Percentiles rank a stretch among this genome's conserved stretches.
These are phyloP conservation scores for Rhynchosporium secalis DNA, from an alignment of 2,329 filamentous ascomycete genomes.

Conservation along the genomic window DNA sequence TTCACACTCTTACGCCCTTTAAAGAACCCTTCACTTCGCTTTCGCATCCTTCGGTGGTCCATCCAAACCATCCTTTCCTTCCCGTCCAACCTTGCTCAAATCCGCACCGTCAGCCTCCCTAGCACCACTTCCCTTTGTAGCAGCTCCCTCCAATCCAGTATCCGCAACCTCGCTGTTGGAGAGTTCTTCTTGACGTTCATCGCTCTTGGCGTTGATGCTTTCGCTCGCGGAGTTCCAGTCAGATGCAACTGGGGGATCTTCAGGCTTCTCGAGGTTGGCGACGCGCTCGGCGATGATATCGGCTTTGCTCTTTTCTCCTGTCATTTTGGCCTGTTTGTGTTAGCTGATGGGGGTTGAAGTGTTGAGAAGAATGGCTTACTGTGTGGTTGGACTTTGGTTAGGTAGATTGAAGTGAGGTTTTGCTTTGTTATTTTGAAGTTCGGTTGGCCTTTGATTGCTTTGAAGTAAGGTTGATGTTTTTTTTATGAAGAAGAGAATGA, in stretches of 20 bases:
- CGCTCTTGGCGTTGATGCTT: slow-evolving; percentile 64
- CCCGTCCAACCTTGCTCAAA: slow-evolving; percentile 61
- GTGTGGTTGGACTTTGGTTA: not conserved
- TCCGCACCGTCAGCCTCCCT: slow-evolving; percentile 51
- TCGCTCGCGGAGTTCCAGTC: slow-evolving; percentile 76
- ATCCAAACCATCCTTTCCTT: slow-evolving; percentile 58
- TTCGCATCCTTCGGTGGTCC: slow-evolving; percentile 56
- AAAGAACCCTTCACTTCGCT: slow-evolving; percentile 12
- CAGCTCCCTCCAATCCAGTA: slow-evolving; percentile 57
- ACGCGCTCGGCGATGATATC: slow-evolving; percentile 67
- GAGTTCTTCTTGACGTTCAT: slow-evolving; percentile 51
- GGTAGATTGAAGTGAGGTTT: not conserved
- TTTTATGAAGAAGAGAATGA: not conserved
- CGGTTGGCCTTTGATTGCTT: not conserved
- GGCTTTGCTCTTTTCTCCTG: slow-evolving; percentile 51
- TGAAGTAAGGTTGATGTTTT: not conserved
- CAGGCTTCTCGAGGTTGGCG: slow-evolving; percentile 76
- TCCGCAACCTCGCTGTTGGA: slow-evolving; percentile 51
- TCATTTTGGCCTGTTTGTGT: slow-evolving; percentile 26
- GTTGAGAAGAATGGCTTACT: not conserved
- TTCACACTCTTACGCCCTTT: not conserved
- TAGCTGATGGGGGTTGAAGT: not conserved
- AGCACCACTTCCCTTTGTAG: slow-evolving; percentile 56
- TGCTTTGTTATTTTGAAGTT: not conserved
- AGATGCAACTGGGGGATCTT: slow-evolving; percentile 72